phyloP scores from a whole-genome alignment of 169 alveolate species.

The Cytauxzoon felis region DNA sequence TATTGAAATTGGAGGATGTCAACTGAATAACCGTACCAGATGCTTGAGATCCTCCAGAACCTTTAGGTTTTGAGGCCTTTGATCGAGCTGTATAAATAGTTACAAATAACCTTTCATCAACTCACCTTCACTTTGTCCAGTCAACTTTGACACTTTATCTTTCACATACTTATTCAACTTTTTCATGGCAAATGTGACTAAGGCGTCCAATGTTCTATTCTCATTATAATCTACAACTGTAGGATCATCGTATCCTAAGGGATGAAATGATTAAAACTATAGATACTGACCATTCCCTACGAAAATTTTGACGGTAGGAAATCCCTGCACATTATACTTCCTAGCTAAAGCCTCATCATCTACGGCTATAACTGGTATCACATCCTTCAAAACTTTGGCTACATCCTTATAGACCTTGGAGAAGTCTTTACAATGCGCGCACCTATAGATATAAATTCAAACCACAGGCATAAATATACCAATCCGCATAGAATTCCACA shows the following conservation, averaged over 20 bases:
- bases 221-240: conserved; percentile 55
- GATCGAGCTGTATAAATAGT: too few species aligned
- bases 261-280: conserved; percentile 3
- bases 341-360: conserved; percentile 67
- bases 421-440: conserved; percentile 59
- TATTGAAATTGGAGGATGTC: conserved; percentile 68
- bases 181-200: conserved; percentile 63
- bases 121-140: conserved; percentile 50
- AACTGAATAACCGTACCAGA: conserved; percentile 56
- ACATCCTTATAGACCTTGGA: conserved; percentile 59
- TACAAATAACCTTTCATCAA: conserved; percentile 6
- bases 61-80: conserved; percentile 36
- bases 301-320: conserved; percentile 87
- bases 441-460: conserved; percentile 48
- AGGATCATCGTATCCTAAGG: conserved; percentile 58
- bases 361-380: conserved; percentile 71
- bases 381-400: conserved; percentile 71
- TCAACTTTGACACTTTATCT: conserved; percentile 60
- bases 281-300: conserved; percentile 51
- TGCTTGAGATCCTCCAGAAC: conserved; percentile 44
- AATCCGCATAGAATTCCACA: conserved; percentile 55
- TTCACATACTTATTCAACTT: conserved; percentile 68
- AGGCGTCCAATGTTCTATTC: conserved; percentile 26
- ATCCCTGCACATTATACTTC: conserved; percentile 76
- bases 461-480: too few species aligned